Evolutionary conservation across 164 flowering plant genomes (phyloP), one percentile per base, ranked within the genome.

Genomic region (Vitis amurensis): DNA sequence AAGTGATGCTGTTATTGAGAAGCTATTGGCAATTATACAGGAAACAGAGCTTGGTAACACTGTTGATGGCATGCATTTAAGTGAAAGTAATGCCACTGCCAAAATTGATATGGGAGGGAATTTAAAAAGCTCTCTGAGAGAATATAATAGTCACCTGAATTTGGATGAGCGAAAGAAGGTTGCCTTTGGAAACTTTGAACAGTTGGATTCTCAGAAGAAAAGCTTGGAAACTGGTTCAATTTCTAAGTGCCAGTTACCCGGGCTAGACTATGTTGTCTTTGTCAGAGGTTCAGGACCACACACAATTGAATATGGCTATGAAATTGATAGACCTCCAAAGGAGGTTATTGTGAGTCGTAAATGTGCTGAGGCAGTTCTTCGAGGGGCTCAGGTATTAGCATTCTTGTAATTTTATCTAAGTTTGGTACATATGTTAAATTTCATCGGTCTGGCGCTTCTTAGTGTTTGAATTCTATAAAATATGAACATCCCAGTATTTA

Each of bases 301-400:
- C 68, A 47, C 48, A 11, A 74, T 93, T 71, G 77, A 85, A 10
- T 93, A 90, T 73, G 85, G 74, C 51, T 68, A 66, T 82, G 76
- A 65, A 16, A 66, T 69, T 80, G 81, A 71, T 50, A 79, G 69
- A 44, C 86, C 89, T 76, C 69, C 78, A 2, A 96, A 96, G 76
- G 99, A 96, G 80, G 89, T 96, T 6, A 73, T 93, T 76, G 97
- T 96, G 58, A 96, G 98, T 72, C 86, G 99, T 65, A 96, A 96
- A 83, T 96, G 99, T 73, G 99, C 99, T 19, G 98, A 96, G 85
- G 92, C 99, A n/a, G 99, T 96, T 81, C 97, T 96, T 71, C 97
- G 98, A 29, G 99, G 99, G 78, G 98, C 99, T 76, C 97, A 95
- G 90, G 98, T 93, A 71, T 53, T 71, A 13, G 31, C 30, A 17